Base-by-base conservation (phyloP, 441 rosid species). In the Theobroma grandiflorum region DNA sequence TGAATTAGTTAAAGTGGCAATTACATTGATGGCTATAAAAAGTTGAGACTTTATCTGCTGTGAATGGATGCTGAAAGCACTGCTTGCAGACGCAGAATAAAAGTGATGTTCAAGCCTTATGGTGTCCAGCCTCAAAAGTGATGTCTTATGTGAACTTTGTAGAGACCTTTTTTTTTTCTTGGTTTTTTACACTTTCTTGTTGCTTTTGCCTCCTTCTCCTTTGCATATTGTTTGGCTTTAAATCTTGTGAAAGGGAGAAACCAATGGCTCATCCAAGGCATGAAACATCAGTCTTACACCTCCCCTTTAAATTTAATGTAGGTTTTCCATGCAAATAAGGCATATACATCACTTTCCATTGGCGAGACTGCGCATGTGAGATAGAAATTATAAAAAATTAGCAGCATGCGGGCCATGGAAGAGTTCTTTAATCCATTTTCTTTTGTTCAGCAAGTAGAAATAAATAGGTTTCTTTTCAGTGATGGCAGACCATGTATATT, bases 401-500 rank as follows among this genome's bases (percentile, higher is more conserved):
- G 66, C 63, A 49, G 38, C 72, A 70, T 68, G 74, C 63, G 74
- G 69, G 50, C 74, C 82, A 72, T 58, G 76, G 42, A 65, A 72
- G 43, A 72, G 49, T 69, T 75, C 7, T 75, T 85, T 57, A 62
- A 65, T 80, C 74, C 50, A 72, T 75, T 81, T 63, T 55, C 84
- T 76, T 84, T 84, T 43, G 74, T 50, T 76, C 59, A 35, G 49
- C 40, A n/a, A n/a, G 73, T 77, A 80, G 66, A 64, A 71, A 84
- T 65, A 72, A 26, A 76, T 79, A 78, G 81, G 65, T 74, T 67
- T 50, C 86, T 89, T 88, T 90, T 84, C 79, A 79, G 35, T 74
- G 59, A 79, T 89, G 93, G 94, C 91, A 84, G 88, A 87, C 91
- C 88, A 78, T 73, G 8, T 69, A 76, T 18, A 72, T 71, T 78